A percentile compares a stretch with the other conserved stretches of the same genome.
Conservation (phyloP, 805 yeast genomes). For the Candida jianshihensis region DNA sequence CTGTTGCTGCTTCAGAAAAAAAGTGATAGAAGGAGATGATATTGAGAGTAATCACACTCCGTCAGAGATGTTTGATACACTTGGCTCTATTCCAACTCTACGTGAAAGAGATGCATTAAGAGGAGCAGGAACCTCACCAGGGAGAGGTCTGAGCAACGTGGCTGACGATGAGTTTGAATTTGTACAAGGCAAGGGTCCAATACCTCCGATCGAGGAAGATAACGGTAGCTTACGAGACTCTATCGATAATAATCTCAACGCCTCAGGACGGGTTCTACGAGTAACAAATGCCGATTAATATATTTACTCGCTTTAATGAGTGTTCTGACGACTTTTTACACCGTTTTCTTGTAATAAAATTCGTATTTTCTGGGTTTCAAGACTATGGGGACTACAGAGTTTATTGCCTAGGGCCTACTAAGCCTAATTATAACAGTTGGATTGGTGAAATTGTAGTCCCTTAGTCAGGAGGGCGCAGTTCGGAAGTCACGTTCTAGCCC, state of each 20-base stretch:
- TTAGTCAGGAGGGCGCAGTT: too few species aligned
- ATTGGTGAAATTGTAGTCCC: background rate
- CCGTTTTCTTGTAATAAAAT: too few species aligned
- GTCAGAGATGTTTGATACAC: slow-evolving; percentile 2
- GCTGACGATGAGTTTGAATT: slow-evolving; percentile 19
- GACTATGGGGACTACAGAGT: too few species aligned
- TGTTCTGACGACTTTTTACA: too few species aligned
- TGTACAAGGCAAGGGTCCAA: slow-evolving; percentile 8
- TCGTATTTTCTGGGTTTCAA: too few species aligned
- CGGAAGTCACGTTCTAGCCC: too few species aligned
- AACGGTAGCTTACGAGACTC: too few species aligned
- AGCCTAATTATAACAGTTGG: too few species aligned
- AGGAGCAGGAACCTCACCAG: background rate
- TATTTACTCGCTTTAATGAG: background rate
- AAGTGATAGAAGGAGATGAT: slow-evolving; percentile 10
- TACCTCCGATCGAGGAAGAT: too few species aligned
- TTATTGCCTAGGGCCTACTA: too few species aligned
- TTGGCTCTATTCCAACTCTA: background rate
- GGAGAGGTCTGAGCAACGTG: slow-evolving; percentile 4
- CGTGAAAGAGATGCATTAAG: background rate
- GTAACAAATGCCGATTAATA: slow-evolving; percentile 36
- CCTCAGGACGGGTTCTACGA: slow-evolving; percentile 43
- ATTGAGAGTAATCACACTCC: slow-evolving; percentile 8
- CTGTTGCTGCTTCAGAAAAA: slow-evolving; percentile 32
- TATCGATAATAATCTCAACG: background rate